Percentiles rank a stretch among this genome's conserved stretches.
These are phyloP conservation scores for Colletotrichum sp. DNA, from an alignment of 2,329 filamentous ascomycete genomes.

Conservation along the genomic window DNA sequence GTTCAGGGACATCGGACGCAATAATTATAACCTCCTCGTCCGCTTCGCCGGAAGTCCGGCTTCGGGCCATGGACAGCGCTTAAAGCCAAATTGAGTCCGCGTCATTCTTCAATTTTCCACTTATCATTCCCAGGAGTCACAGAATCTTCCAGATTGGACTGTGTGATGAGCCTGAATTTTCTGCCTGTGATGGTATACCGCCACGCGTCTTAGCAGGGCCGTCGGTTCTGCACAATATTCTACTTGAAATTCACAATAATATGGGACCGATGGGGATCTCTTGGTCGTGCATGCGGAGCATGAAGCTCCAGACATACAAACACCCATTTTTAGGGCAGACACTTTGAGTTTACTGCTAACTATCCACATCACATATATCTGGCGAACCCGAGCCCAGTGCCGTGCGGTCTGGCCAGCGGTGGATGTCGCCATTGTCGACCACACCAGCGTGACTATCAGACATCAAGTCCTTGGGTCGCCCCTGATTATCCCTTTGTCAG, in stretches of 20 bases:
- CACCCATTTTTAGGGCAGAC: background rate
- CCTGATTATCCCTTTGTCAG: background rate
- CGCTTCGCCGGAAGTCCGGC: background rate
- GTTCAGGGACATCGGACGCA: background rate
- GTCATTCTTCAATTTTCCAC: background rate
- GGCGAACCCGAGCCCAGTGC: background rate
- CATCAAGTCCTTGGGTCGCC: background rate
- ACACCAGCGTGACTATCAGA: background rate
- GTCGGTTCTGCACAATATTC: background rate
- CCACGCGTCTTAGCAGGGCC: background rate
- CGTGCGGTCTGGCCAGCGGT: background rate
- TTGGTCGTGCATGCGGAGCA: background rate
- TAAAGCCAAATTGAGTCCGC: background rate
- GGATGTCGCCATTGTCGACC: background rate
- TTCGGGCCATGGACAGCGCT: background rate
- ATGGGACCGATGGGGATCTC: background rate
- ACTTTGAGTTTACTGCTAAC: background rate
- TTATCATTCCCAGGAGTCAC: background rate
- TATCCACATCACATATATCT: background rate
- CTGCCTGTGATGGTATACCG: background rate
- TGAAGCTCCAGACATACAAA: background rate
- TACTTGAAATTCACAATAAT: background rate
- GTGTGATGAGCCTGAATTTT: background rate
- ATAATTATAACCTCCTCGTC: background rate
- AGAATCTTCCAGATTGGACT: background rate